Base-by-base conservation (phyloP, 345 rosid species). In the Anastatica hierochuntica region DNA sequence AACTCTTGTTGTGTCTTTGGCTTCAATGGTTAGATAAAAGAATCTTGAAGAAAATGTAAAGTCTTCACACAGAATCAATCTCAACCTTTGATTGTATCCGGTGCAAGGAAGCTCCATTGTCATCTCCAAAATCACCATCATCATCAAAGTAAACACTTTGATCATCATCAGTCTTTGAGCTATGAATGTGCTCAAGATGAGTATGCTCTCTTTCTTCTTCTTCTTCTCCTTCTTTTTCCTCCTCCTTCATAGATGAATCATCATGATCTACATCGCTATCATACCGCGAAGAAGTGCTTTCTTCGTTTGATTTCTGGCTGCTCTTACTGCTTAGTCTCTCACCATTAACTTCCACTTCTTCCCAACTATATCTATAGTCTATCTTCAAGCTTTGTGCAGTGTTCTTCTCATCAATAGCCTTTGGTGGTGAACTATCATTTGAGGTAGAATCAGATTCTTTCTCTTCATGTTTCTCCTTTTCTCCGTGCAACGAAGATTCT, bases 341-440 rank as follows among this genome's bases (percentile, higher is more conserved):
- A 39, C 33, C 66, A 52, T 7, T 43, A 1, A 27, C 18, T 3
- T 50, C 27, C 20, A 35, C 42, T 1, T 59, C 66, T 54, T 67
- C 72, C 66, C 66, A 67, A 4, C 72, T 67, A 46, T 60, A 67
- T 21, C 72, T 46, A 53, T 67, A 67, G 13, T 33, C 34, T n/a
- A 67, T 53, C 40, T 60, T 67, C 34, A 67, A 53, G 46, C 72
- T 67, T 5, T 67, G 72, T 1, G 66, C 72, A 6, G 1, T 7
- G 13, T 53, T 40, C 39, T 23, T 53, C 38, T 40, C 56, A 14
- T 53, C 33, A 21, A 15, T 13, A 36, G 16, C 16, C 29, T 52
- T 51, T 43, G 39, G 10, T 56, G 38, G 21, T 43, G 19, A 10
- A 50, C 19, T 19, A 5, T 19, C 17, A 17, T 58, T 14, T n/a